Evolutionary conservation across 2,329 filamentous ascomycete species (phyloP).

Genomic region (Tolypocladium tundrense): DNA sequence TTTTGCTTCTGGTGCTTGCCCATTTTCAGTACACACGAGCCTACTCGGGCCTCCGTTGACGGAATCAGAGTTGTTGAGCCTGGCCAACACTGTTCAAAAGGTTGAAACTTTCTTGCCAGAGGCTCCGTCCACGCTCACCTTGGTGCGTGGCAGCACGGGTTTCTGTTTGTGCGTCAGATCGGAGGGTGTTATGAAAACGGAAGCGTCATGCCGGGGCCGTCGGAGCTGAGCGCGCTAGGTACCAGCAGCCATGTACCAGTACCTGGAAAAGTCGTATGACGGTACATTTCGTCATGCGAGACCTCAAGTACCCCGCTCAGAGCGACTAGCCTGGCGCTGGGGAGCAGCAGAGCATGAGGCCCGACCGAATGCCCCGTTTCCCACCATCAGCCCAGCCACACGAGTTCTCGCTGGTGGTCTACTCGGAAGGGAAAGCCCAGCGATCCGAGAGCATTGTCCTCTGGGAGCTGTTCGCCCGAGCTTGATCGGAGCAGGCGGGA

Average conservation of each 20-base stretch:
- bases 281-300: slow-evolving; percentile 24
- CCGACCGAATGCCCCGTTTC: background rate
- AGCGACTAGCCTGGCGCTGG: background rate
- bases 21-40: background rate
- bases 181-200: slow-evolving; percentile 1
- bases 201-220: slow-evolving; percentile 4
- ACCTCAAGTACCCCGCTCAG: slow-evolving; percentile 20
- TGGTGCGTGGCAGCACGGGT: background rate
- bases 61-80: background rate
- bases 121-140: too few relatives aligned
- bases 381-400: background rate
- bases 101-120: background rate
- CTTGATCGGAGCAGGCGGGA: background rate
- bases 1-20: too few relatives aligned
- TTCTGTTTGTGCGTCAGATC: background rate
- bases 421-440: background rate
- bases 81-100: background rate
- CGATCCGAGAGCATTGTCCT: background rate
- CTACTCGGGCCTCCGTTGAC: background rate
- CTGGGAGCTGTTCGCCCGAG: background rate
- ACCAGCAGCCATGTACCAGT: slow-evolving; percentile 18
- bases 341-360: background rate
- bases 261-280: slow-evolving; percentile 23
- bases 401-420: background rate
- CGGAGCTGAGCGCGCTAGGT: slow-evolving; percentile 9